These are phyloP conservation scores for Penicillium sp. DNA, from an alignment of 2,329 filamentous ascomycete genomes.

Conservation along the genomic window DNA sequence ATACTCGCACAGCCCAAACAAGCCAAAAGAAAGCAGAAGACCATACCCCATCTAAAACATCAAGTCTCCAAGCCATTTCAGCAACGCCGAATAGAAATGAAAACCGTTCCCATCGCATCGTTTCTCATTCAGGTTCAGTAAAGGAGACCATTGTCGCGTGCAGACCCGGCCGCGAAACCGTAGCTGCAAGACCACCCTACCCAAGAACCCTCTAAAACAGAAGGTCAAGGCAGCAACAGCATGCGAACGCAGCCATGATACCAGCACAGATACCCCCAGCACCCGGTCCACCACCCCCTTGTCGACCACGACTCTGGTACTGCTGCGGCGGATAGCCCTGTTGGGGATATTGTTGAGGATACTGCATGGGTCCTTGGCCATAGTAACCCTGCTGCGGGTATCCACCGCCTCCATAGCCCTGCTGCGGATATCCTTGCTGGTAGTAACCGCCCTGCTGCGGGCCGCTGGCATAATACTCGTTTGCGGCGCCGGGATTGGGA, in stretches of 20 bases:
- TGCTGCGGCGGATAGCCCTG: conserved; percentile 32
- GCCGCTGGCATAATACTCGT: conserved; percentile 41
- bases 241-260: conserved; percentile 52
- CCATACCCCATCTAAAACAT: background rate
- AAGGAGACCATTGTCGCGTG: no score
- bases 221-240: conserved; percentile 56
- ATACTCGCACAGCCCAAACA: conserved; percentile 10
- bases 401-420: conserved; percentile 31
- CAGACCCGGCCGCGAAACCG: no score
- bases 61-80: background rate
- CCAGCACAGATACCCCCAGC: conserved; percentile 51
- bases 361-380: conserved; percentile 35
- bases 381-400: conserved; percentile 31
- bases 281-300: conserved; percentile 27
- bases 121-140: no score
- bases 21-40: background rate
- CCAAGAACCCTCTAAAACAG: no score
- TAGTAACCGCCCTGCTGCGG: conserved; percentile 27
- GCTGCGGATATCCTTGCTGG: conserved; percentile 29
- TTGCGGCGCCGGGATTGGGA: conserved; percentile 30
- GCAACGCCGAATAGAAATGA: background rate
- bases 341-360: conserved; percentile 46
- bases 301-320: conserved; percentile 43
- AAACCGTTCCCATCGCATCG: no score
- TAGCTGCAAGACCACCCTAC: no score